Evolutionary conservation across 2,329 filamentous ascomycete species (phyloP).

Genomic region (Hymenoscyphus scutula): DNA sequence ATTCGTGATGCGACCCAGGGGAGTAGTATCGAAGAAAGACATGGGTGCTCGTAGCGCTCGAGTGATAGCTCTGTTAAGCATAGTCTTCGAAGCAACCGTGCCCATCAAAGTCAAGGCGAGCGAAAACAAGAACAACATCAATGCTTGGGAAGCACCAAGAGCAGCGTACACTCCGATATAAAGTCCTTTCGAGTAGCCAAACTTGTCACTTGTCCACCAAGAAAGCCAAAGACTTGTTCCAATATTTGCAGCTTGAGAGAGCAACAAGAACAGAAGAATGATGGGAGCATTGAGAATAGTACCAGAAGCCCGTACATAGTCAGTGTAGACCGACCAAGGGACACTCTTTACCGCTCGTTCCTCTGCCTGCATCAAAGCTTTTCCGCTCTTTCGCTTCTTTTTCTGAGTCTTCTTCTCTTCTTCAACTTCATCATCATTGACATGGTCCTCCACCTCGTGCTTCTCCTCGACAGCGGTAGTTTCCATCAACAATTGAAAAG

Average conservation of each 20-base stretch:
- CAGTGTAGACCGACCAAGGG: slow-evolving; percentile 60
- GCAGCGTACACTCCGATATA: slow-evolving; percentile 74
- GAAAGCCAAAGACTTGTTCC: slow-evolving; percentile 88
- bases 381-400: slow-evolving; percentile 51
- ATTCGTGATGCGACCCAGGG: slow-evolving; percentile 91
- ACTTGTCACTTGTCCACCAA: slow-evolving; percentile 86
- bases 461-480: slow-evolving; percentile 72
- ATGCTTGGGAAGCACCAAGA: slow-evolving; percentile 67
- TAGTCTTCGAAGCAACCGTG: slow-evolving; percentile 75
- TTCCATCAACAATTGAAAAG: slow-evolving; percentile 80
- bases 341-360: slow-evolving; percentile 63
- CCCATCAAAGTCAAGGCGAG: slow-evolving; percentile 74
- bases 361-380: slow-evolving; percentile 69
- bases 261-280: slow-evolving; percentile 52
- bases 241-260: slow-evolving; percentile 79
- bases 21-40: slow-evolving; percentile 97
- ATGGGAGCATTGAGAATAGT: slow-evolving; percentile 55
- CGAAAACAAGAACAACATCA: slow-evolving; percentile 79
- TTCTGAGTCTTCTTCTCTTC: slow-evolving; percentile 45
- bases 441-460: slow-evolving; percentile 50
- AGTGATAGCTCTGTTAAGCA: slow-evolving; percentile 77
- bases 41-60: slow-evolving; percentile 71
- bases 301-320: slow-evolving; percentile 63
- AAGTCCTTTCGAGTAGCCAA: slow-evolving; percentile 59
- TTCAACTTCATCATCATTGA: slow-evolving; percentile 47